phyloP scores from a whole-genome alignment of 768 basidiomycete species.

The Amanita rubescens region DNA sequence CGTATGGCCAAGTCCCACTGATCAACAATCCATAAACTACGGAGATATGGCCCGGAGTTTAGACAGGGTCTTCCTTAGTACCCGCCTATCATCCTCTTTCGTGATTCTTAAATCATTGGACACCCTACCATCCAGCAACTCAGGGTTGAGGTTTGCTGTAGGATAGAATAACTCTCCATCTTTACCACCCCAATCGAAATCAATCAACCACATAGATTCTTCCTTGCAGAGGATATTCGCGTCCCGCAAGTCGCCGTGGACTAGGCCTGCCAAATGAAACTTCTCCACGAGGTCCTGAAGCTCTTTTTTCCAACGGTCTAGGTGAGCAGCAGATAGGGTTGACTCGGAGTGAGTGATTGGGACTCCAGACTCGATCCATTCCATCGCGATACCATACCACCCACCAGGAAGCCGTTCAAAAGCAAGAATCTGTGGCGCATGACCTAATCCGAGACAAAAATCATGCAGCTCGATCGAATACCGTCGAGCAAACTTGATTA shows the following conservation, averaged over 20 bases:
- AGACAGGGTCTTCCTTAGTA: neutral
- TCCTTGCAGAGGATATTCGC: constrained; percentile 15
- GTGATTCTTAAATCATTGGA: constrained; percentile 2
- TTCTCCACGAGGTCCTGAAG: constrained; percentile 2
- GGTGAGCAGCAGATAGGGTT: neutral
- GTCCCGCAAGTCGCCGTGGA: constrained; percentile 19
- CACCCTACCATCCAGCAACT: constrained; percentile 8
- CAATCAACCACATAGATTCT: constrained; percentile 4
- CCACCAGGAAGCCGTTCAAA: constrained; percentile 18
- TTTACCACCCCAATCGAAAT: constrained; percentile 21
- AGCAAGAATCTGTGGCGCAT: constrained; percentile 16
- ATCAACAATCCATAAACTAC: neutral
- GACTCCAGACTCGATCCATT: constrained; percentile 7
- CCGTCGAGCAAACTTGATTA: constrained; percentile 14
- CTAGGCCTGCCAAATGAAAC: constrained; percentile 13
- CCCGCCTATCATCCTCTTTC: constrained; percentile 1
- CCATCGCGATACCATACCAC: constrained; percentile 19
- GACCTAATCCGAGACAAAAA: constrained; percentile 11
- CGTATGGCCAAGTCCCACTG: too few species aligned
- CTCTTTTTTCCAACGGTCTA: neutral
- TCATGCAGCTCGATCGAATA: constrained; percentile 15
- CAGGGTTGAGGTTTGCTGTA: constrained; percentile 4
- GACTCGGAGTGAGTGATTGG: neutral
- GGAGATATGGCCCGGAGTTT: neutral
- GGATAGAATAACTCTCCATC: constrained; percentile 14